Evolutionary conservation across 192 early-diverging fungal species (phyloP), one percentile per base, ranked within the genome.

Genomic region (Backusella parvicylindrica): DNA sequence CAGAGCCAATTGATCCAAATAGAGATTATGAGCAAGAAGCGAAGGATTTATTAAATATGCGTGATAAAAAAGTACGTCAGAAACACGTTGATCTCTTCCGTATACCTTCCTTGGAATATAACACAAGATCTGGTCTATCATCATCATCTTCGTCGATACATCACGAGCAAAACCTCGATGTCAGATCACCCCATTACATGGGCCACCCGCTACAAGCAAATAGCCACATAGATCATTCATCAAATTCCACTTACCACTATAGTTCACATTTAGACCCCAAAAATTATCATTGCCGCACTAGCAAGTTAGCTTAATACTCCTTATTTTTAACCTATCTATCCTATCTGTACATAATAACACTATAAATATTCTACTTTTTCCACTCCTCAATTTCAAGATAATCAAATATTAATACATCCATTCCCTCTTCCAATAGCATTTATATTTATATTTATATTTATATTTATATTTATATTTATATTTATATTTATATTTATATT

Each of bases 1-100:
- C 79, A 11, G 75, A 81, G 7, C 75, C 69, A 15, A 77, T 81
- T 69, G 79, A 81, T 73, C 79, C 79, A 12, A 76, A 21, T n/a
- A 68, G 60, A 43, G 71, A 77, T 26, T 77, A 77, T 31, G 76
- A 72, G 41, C 36, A 49, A 53, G 76, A 77, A 56, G 63, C 63
- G n/a, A 64, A 30, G 28, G 64, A 41, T 1, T 21, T 73, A 2
- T 15, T 65, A 2, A 64, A 16, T 12, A 37, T 37, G n/a, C 56
- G 72, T 41, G 30, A 65, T 30, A 60, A 43, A 7, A 73, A 65
- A 31, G 68, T 47, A 43, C 68, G 68, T 30, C 37, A 70, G 37
- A 70, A 70, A 18, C 68, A 70, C 40, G 40, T 70, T 70, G 40
- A 70, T 70, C 38, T 70, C 5, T 13, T 16, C 5, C 40, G 41